Percentiles rank a stretch among this genome's conserved stretches.
Evolutionary conservation across 768 basidiomycete species (phyloP).

Genomic region (Russula ochroleuca): DNA sequence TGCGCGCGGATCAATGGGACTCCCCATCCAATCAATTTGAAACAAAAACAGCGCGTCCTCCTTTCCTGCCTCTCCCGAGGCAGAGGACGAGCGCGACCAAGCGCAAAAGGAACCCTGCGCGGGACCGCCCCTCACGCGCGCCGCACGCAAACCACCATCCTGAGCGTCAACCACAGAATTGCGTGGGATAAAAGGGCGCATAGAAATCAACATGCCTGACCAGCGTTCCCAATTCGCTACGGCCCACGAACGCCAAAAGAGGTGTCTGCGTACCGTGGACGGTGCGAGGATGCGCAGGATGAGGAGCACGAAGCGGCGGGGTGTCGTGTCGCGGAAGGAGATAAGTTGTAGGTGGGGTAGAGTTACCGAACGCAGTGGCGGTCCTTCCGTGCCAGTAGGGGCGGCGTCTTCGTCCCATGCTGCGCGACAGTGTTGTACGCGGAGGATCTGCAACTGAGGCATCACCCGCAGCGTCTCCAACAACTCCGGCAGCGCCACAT

Average conservation of each 20-base stretch:
- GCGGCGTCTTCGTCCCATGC: conserved; percentile 13
- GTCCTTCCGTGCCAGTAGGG: neutral
- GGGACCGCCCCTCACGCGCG: conserved; percentile 6
- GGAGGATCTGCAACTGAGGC: conserved; percentile 16
- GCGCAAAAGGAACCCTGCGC: conserved; percentile 12
- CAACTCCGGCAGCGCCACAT: neutral
- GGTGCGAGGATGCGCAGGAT: conserved; percentile 11
- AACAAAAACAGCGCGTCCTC: conserved; percentile 14
- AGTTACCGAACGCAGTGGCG: neutral
- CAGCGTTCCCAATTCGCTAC: conserved; percentile 19
- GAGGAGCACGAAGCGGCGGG: conserved; percentile 19
- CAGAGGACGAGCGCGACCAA: conserved; percentile 7
- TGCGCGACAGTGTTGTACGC: conserved; percentile 21
- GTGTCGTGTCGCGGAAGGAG: conserved; percentile 20
- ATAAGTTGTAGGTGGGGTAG: conserved; percentile 12
- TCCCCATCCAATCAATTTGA: conserved; percentile 16
- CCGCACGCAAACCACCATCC: conserved; percentile 7
- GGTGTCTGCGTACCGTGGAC: conserved; percentile 12
- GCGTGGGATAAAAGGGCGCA: conserved; percentile 14
- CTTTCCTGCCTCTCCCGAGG: neutral
- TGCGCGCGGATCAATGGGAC: conserved; percentile 14
- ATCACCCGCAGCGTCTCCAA: conserved; percentile 9
- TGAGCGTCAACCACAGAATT: neutral
- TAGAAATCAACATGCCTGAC: neutral
- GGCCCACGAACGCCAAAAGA: conserved; percentile 23